Evolutionary conservation across 2,329 filamentous ascomycete species (phyloP).

Genomic region (Pseudogymnoascus sp.): DNA sequence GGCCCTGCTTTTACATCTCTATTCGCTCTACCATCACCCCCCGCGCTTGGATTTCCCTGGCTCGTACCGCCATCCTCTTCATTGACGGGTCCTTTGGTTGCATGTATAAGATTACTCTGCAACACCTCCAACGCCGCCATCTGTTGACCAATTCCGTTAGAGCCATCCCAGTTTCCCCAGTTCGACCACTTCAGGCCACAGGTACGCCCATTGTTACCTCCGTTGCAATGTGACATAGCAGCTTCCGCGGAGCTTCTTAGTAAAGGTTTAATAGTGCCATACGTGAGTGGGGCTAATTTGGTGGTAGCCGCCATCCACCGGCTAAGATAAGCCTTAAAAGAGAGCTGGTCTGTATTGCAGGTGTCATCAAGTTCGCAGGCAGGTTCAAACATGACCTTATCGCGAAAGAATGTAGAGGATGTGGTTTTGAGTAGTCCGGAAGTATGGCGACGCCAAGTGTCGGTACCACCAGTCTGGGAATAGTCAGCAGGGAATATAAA

Average conservation of each 20-base stretch:
- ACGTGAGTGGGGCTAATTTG: conserved; percentile 54
- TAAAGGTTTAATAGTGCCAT: conserved; percentile 42
- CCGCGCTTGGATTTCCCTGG: conserved; percentile 29
- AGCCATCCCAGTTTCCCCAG: conserved; percentile 45
- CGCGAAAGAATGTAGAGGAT: conserved; percentile 47
- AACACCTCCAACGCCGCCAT: conserved; percentile 61
- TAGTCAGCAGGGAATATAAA: neutral
- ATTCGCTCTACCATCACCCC: conserved; percentile 9
- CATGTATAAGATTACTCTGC: conserved; percentile 47
- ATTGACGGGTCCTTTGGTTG: conserved; percentile 36
- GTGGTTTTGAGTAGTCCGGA: conserved; percentile 47
- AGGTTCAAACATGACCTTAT: conserved; percentile 53
- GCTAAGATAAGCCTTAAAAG: conserved; percentile 55
- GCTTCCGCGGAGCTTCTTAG: conserved; percentile 47
- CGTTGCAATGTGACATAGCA: conserved; percentile 48
- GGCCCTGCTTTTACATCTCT: neutral
- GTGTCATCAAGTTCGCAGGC: conserved; percentile 53
- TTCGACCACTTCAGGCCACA: conserved; percentile 54
- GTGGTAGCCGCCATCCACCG: conserved; percentile 54
- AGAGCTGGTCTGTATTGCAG: conserved; percentile 55
- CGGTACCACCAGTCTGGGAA: conserved; percentile 36
- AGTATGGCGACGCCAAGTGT: conserved; percentile 49
- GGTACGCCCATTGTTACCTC: conserved; percentile 47
- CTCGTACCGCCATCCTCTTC: conserved; percentile 50
- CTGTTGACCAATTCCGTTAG: conserved; percentile 57